Evolutionary conservation across 345 rosid species (phyloP).

Genomic region (Ricinus communis): DNA sequence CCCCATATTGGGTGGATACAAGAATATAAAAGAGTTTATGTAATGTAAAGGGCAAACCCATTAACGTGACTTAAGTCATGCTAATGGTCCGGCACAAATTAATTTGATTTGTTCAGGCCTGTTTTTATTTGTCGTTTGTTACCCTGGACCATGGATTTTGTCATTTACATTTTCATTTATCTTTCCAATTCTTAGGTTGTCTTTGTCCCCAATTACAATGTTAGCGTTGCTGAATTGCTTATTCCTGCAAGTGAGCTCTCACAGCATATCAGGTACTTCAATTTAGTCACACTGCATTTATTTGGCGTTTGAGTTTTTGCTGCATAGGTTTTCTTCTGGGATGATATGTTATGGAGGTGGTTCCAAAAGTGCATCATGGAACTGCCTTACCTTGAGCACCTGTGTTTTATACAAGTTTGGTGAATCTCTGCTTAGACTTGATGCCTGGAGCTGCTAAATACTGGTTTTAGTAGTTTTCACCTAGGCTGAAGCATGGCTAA

Average conservation of each 20-base stretch:
- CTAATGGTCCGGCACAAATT: too few species aligned
- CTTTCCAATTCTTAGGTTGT: constrained; percentile 49
- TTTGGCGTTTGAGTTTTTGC: background rate
- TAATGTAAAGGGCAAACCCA: too few species aligned
- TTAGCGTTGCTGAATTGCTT: constrained; percentile 79
- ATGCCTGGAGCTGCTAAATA: background rate
- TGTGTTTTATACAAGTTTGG: background rate
- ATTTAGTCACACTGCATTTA: constrained; percentile 14
- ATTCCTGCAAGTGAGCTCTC: constrained; percentile 90
- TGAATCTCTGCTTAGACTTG: background rate
- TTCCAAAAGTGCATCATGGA: background rate
- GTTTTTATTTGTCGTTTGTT: too few species aligned
- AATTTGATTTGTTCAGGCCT: too few species aligned
- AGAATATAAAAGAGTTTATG: too few species aligned
- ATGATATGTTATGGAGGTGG: background rate
- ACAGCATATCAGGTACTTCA: constrained; percentile 69
- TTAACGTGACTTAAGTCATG: too few species aligned
- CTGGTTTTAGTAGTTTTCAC: background rate
- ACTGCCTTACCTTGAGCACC: background rate
- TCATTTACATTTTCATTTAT: constrained; percentile 1
- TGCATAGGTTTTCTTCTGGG: background rate
- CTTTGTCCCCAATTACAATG: constrained; percentile 80
- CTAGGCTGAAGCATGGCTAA: background rate
- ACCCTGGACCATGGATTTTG: too few species aligned
- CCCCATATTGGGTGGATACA: too few species aligned